These are phyloP conservation scores for Flagelloscypha sp. DNA, from an alignment of 768 basidiomycete genomes.

Conservation along the genomic window DNA sequence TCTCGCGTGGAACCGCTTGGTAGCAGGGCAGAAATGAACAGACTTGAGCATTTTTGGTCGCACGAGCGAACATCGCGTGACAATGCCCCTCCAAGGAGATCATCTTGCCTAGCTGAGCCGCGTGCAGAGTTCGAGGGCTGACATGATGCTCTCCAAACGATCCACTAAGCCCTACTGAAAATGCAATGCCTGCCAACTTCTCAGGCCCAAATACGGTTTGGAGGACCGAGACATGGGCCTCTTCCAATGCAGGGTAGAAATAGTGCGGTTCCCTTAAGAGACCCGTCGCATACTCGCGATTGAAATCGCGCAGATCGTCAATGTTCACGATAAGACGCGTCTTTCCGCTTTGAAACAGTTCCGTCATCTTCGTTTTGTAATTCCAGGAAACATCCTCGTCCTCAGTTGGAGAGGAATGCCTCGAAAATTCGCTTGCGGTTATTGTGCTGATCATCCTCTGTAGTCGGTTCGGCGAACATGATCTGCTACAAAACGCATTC, in stretches of 20 bases:
- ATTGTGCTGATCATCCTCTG: slow-evolving; percentile 60
- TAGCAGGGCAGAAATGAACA: slow-evolving; percentile 90
- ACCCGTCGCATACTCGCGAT: slow-evolving; percentile 81
- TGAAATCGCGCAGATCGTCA: slow-evolving; percentile 90
- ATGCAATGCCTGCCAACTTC: slow-evolving; percentile 75
- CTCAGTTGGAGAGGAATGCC: slow-evolving; percentile 63
- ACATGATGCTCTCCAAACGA: slow-evolving; percentile 98
- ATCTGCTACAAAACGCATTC: too few relatives aligned
- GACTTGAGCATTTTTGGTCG: slow-evolving; percentile 98
- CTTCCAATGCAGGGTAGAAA: slow-evolving; percentile 84
- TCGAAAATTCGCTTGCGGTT: slow-evolving; percentile 75
- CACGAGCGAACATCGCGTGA: slow-evolving; percentile 95
- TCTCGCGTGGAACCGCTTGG: slow-evolving; percentile 73
- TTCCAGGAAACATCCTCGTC: slow-evolving; percentile 63
- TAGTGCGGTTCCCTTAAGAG: slow-evolving; percentile 83
- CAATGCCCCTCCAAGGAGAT: slow-evolving; percentile 96
- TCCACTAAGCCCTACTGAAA: slow-evolving; percentile 86
- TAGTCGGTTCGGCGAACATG: slow-evolving; percentile 44
- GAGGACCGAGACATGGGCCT: slow-evolving; percentile 68
- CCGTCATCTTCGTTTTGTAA: slow-evolving; percentile 77
- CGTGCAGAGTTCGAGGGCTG: slow-evolving; percentile 85
- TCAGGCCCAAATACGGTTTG: slow-evolving; percentile 59
- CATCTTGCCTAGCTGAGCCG: slow-evolving; percentile 89
- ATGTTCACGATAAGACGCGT: slow-evolving; percentile 91
- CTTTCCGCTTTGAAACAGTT: slow-evolving; percentile 74